Evolutionary conservation across 2,329 filamentous ascomycete genomes (phyloP).

Genomic region (Trichoderma koningii): DNA sequence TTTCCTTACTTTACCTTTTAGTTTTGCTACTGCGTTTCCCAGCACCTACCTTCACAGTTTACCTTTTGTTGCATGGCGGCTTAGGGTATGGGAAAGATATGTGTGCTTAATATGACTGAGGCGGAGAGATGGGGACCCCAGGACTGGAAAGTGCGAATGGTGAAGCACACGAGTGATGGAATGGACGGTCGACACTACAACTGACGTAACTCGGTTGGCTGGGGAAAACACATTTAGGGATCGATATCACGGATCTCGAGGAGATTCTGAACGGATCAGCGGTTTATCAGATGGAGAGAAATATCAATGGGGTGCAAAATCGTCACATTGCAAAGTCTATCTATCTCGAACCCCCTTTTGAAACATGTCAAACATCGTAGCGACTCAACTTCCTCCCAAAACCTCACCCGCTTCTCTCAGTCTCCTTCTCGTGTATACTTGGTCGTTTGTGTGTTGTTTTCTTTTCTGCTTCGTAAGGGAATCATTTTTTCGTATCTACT

Average conservation of each 20-base stretch:
- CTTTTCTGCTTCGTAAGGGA: slow-evolving; percentile 1
- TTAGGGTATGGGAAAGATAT: background rate
- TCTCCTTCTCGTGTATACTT: background rate
- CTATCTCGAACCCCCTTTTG: slow-evolving; percentile 14
- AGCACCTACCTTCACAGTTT: background rate
- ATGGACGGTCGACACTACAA: no score
- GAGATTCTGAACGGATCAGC: no score
- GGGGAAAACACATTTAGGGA: no score
- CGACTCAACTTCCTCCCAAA: background rate
- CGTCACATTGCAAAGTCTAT: slow-evolving; percentile 31
- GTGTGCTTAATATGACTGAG: background rate
- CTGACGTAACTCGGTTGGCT: no score
- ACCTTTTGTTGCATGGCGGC: background rate
- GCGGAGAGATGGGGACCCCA: background rate
- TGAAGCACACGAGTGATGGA: no score
- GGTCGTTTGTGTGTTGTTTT: background rate
- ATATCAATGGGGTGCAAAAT: background rate
- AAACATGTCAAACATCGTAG: slow-evolving; percentile 7
- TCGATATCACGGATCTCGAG: no score
- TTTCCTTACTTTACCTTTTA: background rate
- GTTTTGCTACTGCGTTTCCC: background rate
- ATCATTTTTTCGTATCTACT: slow-evolving; percentile 13
- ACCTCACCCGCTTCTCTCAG: no score
- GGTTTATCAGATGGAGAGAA: background rate
- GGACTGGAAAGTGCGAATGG: background rate